A percentile compares a stretch with the other conserved stretches of the same genome.
phyloP scores from a whole-genome alignment of 148 eudicot species.

The Silene latifolia region DNA sequence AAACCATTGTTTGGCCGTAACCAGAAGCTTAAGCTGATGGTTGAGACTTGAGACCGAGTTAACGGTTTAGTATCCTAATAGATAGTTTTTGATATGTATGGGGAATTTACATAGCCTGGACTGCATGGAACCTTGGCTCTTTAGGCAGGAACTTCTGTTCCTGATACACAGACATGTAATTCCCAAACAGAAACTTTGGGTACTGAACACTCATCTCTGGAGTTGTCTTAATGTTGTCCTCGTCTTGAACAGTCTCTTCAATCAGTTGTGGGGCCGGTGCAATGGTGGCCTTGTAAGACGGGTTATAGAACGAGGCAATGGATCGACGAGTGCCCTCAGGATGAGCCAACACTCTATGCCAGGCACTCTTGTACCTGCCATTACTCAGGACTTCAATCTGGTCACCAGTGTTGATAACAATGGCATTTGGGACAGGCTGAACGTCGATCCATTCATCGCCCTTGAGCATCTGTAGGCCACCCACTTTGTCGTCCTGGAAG shows the following conservation, averaged over 20 bases:
- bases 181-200: conserved; percentile 76
- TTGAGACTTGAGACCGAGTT: too few relatives aligned
- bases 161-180: conserved; percentile 78
- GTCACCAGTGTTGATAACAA: conserved; percentile 88
- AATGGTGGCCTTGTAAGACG: conserved; percentile 58
- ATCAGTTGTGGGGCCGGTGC: conserved; percentile 58
- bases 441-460: conserved; percentile 76
- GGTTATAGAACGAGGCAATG: conserved; percentile 81
- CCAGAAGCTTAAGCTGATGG: too few relatives aligned
- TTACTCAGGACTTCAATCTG: conserved; percentile 89
- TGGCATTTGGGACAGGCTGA: conserved; percentile 65
- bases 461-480: conserved; percentile 73
- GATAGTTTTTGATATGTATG: neutral
- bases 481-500: conserved; percentile 69
- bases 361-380: conserved; percentile 82
- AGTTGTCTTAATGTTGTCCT: conserved; percentile 13
- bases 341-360: conserved; percentile 67
- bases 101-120: conserved; percentile 42
- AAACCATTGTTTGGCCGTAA: too few relatives aligned
- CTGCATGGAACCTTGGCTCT: conserved; percentile 83
- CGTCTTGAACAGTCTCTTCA: conserved; percentile 14
- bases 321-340: conserved; percentile 62
- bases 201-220: conserved; percentile 25
- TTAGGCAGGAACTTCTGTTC: conserved; percentile 81
- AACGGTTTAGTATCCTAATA: too few relatives aligned